phyloP scores from a whole-genome alignment of 441 rosid species.

The Iberis amara region DNA sequence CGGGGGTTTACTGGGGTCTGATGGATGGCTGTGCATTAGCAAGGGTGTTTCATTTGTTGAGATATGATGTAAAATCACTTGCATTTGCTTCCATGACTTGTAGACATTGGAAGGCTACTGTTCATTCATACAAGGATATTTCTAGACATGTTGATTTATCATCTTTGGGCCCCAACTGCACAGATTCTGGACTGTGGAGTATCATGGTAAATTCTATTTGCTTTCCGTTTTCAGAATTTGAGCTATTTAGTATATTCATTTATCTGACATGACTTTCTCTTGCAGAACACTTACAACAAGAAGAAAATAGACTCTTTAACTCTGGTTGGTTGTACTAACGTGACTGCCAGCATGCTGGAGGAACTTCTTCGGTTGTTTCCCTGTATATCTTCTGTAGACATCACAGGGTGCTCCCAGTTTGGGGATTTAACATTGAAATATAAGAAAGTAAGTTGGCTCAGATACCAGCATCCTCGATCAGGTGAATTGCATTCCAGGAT shows the following conservation, averaged over 20 bases:
- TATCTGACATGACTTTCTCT: constrained; percentile 33
- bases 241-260: constrained; percentile 9
- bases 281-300: constrained; percentile 79
- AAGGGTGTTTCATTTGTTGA: constrained; percentile 80
- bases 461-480: constrained; percentile 38
- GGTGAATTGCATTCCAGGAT: constrained; percentile 54
- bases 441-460: constrained; percentile 63
- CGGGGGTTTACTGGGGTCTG: constrained; percentile 68
- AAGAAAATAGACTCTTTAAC: constrained; percentile 68
- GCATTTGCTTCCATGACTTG: constrained; percentile 81
- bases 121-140: constrained; percentile 65
- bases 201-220: constrained; percentile 56
- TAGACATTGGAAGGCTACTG: constrained; percentile 89
- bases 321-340: constrained; percentile 75
- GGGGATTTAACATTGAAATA: constrained; percentile 53
- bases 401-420: constrained; percentile 88
- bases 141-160: constrained; percentile 78
- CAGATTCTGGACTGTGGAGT: constrained; percentile 53
- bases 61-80: constrained; percentile 73
- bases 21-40: constrained; percentile 75
- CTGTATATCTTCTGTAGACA: constrained; percentile 58
- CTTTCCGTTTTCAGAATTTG: constrained; percentile 21
- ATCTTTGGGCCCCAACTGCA: constrained; percentile 67
- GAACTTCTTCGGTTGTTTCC: constrained; percentile 63
- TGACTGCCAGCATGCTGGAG: constrained; percentile 62